These are phyloP conservation scores for Trichocladium uniseriatum DNA, from an alignment of 495 filamentous ascomycete species.

Conservation along the genomic window DNA sequence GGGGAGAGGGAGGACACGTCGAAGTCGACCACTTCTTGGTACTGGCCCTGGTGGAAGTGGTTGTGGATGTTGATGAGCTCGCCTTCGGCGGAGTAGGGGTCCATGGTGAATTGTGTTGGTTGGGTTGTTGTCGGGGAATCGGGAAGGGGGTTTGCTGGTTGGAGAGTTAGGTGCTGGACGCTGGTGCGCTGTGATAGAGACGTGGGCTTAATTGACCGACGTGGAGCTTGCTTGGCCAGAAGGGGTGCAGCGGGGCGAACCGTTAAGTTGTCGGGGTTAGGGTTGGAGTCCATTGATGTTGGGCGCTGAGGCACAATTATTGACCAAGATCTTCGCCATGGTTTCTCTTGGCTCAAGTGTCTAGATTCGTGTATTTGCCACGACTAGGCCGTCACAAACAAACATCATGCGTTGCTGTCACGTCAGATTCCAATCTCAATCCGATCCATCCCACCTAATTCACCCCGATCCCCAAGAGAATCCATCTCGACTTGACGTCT, in stretches of 20 bases:
- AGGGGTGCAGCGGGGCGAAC: constrained; percentile 3
- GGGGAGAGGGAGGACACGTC: constrained; percentile 64
- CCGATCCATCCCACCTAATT: too few relatives aligned
- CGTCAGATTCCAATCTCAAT: too few relatives aligned
- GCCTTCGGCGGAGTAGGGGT: constrained; percentile 91
- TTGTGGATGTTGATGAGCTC: constrained; percentile 94
- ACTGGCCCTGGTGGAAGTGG: constrained; percentile 89
- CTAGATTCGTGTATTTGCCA: too few relatives aligned
- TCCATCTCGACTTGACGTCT: too few relatives aligned
- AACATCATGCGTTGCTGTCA: neutral
- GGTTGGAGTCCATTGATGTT: constrained; percentile 1
- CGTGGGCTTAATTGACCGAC: constrained; percentile 16
- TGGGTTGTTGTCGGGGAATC: neutral
- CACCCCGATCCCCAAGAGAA: too few relatives aligned
- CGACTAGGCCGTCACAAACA: neutral
- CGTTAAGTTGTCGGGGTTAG: constrained; percentile 6
- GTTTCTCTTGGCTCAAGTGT: too few relatives aligned
- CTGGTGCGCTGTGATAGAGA: neutral
- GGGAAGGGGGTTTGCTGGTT: neutral
- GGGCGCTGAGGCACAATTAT: too few relatives aligned
- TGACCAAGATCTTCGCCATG: too few relatives aligned
- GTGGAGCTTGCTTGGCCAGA: constrained; percentile 12
- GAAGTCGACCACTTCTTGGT: constrained; percentile 71
- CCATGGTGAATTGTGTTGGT: constrained; percentile 28
- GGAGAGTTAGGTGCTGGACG: neutral